A percentile compares a stretch with the other conserved stretches of the same genome.
These are phyloP conservation scores for Barnettozyma wickerhamii DNA, from an alignment of 805 yeast species.

Conservation along the genomic window DNA sequence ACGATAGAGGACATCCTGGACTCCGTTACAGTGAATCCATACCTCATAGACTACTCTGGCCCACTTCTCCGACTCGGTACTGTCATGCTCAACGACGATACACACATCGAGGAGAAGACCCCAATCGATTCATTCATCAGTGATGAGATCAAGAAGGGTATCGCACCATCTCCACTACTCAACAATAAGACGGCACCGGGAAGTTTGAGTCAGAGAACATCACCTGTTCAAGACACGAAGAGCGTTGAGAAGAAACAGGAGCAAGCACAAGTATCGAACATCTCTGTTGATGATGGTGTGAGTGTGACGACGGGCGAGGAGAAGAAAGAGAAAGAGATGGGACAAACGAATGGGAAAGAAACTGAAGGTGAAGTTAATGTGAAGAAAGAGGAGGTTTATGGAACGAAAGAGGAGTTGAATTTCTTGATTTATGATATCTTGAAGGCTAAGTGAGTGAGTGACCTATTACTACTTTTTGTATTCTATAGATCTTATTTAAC, in stretches of 20 bases:
- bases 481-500: background rate
- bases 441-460: conserved; percentile 13
- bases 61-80: conserved; percentile 47
- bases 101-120: conserved; percentile 22
- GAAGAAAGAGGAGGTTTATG: conserved; percentile 25
- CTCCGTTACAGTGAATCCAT: conserved; percentile 60
- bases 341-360: background rate
- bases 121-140: conserved; percentile 15
- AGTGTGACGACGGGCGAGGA: background rate
- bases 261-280: too few species aligned
- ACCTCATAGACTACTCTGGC: conserved; percentile 64
- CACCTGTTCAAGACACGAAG: too few species aligned
- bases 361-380: conserved; percentile 24
- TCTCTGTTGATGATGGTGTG: background rate
- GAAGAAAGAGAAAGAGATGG: background rate
- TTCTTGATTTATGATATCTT: conserved; percentile 65
- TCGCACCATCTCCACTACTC: background rate
- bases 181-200: background rate
- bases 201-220: too few species aligned
- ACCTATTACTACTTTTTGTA: background rate
- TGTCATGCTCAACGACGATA: conserved; percentile 52
- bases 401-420: conserved; percentile 63
- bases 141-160: background rate
- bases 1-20: conserved; percentile 66
- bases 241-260: too few species aligned